These are phyloP conservation scores for Teunomyces funiuensis DNA, from an alignment of 805 yeast genomes.

Conservation along the genomic window DNA sequence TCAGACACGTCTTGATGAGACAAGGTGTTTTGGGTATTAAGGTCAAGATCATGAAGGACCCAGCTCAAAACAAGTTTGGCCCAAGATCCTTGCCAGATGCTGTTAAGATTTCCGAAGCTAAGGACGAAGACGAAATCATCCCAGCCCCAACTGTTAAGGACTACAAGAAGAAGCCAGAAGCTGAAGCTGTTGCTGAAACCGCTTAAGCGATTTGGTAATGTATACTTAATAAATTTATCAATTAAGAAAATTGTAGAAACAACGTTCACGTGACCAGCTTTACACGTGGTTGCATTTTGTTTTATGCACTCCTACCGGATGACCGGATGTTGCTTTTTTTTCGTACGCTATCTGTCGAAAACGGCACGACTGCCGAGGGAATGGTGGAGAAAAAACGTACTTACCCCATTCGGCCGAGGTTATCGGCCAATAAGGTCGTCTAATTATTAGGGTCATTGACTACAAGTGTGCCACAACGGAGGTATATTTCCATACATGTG, in stretches of 20 bases:
- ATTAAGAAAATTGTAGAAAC: background rate
- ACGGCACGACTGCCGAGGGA: background rate
- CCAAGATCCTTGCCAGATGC: slow-evolving; percentile 94
- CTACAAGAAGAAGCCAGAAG: slow-evolving; percentile 48
- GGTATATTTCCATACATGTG: background rate
- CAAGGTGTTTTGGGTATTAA: slow-evolving; percentile 99
- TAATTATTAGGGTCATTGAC: background rate
- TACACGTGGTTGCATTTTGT: too few relatives aligned
- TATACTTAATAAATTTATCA: background rate
- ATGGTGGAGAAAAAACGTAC: background rate
- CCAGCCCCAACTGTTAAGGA: slow-evolving; percentile 80
- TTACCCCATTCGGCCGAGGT: background rate
- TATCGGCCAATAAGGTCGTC: background rate
- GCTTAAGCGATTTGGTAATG: slow-evolving; percentile 1
- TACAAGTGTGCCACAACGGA: background rate
- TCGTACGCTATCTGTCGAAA: background rate
- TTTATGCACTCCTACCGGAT: too few relatives aligned
- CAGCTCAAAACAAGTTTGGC: slow-evolving; percentile 80
- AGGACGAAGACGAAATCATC: slow-evolving; percentile 80
- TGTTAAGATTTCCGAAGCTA: slow-evolving; percentile 89
- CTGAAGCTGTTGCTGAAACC: slow-evolving; percentile 31
- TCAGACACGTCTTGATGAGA: slow-evolving; percentile 99
- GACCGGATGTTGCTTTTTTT: background rate
- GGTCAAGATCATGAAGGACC: slow-evolving; percentile 99
- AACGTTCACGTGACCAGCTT: background rate